Conservation (phyloP, 768 basidiomycete species). For the Macrolepiota dolichaula region DNA sequence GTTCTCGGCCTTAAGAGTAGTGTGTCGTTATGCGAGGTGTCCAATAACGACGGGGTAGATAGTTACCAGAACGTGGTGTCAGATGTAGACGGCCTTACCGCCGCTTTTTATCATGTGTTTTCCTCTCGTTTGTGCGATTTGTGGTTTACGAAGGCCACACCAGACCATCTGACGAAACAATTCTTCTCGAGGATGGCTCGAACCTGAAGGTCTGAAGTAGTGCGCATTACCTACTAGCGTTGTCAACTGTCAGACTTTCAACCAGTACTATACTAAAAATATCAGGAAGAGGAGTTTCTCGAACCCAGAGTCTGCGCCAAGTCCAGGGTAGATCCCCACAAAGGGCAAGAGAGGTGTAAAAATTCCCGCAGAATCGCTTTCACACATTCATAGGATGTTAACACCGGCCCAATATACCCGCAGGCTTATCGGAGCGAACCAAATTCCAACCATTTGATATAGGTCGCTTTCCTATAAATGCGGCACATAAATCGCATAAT, state of each 20-base stretch:
- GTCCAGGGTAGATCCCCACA: neutral
- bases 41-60: neutral
- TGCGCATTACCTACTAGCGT: neutral
- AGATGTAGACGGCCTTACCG: neutral
- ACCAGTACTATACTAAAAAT: neutral
- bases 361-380: neutral
- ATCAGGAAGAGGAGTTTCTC: neutral
- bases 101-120: neutral
- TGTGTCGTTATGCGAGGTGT: neutral
- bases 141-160: neutral
- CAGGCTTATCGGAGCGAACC: neutral
- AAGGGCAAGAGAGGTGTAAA: neutral
- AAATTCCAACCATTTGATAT: neutral
- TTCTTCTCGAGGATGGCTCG: neutral
- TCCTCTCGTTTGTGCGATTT: neutral
- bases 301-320: neutral
- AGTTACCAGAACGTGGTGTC: neutral
- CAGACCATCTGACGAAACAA: neutral
- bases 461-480: neutral
- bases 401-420: neutral
- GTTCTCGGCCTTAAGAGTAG: neutral
- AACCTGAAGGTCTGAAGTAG: neutral
- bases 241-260: neutral
- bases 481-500: neutral
- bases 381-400: neutral